phyloP scores from a whole-genome alignment of 2,329 filamentous ascomycete genomes.

The Aspergillus calidoustus region DNA sequence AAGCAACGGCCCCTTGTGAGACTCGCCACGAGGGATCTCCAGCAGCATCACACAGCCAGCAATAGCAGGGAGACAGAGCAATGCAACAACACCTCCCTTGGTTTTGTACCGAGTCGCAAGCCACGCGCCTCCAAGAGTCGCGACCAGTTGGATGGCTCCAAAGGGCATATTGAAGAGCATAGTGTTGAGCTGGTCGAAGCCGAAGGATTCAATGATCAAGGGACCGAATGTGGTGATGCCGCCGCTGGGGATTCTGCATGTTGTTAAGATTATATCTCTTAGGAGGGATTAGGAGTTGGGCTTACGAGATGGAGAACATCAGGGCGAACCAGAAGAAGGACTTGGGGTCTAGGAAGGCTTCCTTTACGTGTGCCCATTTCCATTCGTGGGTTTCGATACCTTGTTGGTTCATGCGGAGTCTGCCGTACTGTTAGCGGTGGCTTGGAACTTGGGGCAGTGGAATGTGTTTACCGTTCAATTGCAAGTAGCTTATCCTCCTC shows the following conservation, averaged over 20 bases:
- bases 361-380: conserved; percentile 59
- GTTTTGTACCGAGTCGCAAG: conserved; percentile 59
- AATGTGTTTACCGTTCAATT: conserved; percentile 52
- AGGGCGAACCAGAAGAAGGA: conserved; percentile 63
- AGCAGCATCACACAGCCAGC: conserved; percentile 61
- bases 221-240: conserved; percentile 64
- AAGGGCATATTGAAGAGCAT: conserved; percentile 67
- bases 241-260: conserved; percentile 56
- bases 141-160: conserved; percentile 63
- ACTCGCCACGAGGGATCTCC: conserved; percentile 50
- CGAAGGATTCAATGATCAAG: conserved; percentile 63
- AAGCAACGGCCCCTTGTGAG: conserved; percentile 57
- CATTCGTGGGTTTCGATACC: conserved; percentile 48
- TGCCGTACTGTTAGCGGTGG: conserved; percentile 7
- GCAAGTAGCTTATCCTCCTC: conserved; percentile 63
- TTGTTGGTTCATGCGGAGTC: conserved; percentile 56
- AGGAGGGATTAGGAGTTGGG: neutral
- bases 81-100: conserved; percentile 60
- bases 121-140: conserved; percentile 63
- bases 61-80: conserved; percentile 62
- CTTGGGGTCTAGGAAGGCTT: conserved; percentile 62
- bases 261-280: conserved; percentile 13
- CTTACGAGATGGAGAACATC: conserved; percentile 59
- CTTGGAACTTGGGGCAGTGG: too few relatives aligned
- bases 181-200: conserved; percentile 59